Evolutionary conservation across 176 grass and related monocot genomes (phyloP).

Genomic region (Cenchrus fungigraminus): DNA sequence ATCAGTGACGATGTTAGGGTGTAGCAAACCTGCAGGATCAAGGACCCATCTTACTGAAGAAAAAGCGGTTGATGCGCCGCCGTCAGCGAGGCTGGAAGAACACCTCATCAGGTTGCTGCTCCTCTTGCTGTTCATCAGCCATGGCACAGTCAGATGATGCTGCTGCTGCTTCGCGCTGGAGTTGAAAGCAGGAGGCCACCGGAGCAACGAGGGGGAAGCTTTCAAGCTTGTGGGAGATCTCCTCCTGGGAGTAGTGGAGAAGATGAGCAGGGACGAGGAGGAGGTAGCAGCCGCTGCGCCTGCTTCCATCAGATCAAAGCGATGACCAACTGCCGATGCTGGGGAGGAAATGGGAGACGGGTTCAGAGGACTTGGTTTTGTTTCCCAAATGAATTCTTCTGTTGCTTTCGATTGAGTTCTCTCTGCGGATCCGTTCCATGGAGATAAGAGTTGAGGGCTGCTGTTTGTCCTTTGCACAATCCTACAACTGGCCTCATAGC

Average conservation of each 20-base stretch:
- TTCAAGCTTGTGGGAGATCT: background rate
- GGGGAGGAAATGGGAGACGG: background rate
- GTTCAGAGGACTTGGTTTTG: too few relatives aligned
- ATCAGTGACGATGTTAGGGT: background rate
- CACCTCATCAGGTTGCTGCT: slow-evolving; percentile 32
- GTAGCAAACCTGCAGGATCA: slow-evolving; percentile 41
- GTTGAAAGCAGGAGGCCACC: background rate
- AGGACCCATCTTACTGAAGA: slow-evolving; percentile 64
- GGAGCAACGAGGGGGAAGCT: background rate
- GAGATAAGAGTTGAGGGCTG: background rate
- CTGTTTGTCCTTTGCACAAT: background rate
- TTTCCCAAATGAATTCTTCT: background rate
- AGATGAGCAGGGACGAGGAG: background rate
- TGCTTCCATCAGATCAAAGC: background rate
- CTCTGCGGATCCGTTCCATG: background rate
- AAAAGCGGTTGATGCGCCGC: background rate
- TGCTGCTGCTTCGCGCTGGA: background rate
- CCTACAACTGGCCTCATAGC: background rate
- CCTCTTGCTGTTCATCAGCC: background rate
- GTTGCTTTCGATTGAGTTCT: background rate
- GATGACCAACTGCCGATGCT: background rate
- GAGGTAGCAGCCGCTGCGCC: slow-evolving; percentile 3
- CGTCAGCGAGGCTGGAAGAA: background rate
- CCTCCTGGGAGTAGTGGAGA: background rate
- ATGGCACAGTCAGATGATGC: background rate